Conservation (phyloP, 2,329 filamentous ascomycete species). For the Neonectria hederae region DNA sequence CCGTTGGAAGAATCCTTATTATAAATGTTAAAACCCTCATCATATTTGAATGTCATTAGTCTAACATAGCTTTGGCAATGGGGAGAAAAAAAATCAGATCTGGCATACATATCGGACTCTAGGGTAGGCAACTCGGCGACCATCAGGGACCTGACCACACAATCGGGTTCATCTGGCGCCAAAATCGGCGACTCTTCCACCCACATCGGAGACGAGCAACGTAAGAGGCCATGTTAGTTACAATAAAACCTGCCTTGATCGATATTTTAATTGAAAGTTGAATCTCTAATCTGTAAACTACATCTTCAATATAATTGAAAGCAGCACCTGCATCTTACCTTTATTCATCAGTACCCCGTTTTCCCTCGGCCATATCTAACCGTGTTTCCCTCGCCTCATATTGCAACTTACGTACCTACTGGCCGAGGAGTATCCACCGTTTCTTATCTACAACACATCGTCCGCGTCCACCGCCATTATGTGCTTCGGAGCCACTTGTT, state of each 20-base stretch:
- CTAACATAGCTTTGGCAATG: too few species aligned
- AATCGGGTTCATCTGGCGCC: background rate
- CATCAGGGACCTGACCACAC: slow-evolving; percentile 12
- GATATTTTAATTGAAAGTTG: background rate
- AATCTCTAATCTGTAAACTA: background rate
- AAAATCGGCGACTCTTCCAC: slow-evolving; percentile 13
- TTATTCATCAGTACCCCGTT: background rate
- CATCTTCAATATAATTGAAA: background rate
- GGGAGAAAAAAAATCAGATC: background rate
- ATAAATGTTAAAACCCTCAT: background rate
- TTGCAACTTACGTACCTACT: background rate
- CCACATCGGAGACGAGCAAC: slow-evolving; percentile 9
- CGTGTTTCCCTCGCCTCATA: background rate
- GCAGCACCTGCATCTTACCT: background rate
- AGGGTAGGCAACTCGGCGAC: slow-evolving; percentile 13
- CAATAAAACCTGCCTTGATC: background rate
- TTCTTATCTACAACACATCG: background rate
- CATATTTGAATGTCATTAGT: too few species aligned
- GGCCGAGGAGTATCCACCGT: background rate
- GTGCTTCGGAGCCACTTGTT: slow-evolving; percentile 54
- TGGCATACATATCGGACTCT: background rate
- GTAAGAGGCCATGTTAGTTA: background rate
- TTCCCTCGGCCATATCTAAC: background rate
- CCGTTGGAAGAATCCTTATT: background rate
- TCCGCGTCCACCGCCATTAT: slow-evolving; percentile 40